Percentiles rank a stretch among this genome's conserved stretches.
phyloP scores from a whole-genome alignment of 1,284 basidiomycete species.

The Cerioporus squamosus region DNA sequence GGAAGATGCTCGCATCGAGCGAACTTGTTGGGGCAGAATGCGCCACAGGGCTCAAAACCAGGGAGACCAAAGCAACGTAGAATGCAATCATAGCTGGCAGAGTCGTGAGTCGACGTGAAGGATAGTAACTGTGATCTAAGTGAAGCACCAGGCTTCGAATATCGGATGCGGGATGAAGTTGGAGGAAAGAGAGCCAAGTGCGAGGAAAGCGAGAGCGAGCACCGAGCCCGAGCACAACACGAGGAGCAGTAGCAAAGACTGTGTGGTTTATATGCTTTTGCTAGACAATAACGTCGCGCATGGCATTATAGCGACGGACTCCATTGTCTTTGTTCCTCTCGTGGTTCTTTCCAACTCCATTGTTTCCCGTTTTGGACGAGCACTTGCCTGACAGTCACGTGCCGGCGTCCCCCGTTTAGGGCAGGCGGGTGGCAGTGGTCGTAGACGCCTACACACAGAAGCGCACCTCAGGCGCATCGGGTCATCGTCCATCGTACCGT shows the following conservation, averaged over 20 bases:
- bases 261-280: conserved; percentile 8
- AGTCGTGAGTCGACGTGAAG: neutral
- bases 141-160: conserved; percentile 25
- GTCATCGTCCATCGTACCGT: conserved; percentile 29
- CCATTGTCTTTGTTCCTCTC: conserved; percentile 20
- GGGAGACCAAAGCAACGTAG: conserved; percentile 26
- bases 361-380: conserved; percentile 20
- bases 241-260: neutral
- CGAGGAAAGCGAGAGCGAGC: conserved; percentile 8
- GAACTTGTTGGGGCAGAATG: conserved; percentile 39
- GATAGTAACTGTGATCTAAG: neutral
- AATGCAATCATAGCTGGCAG: neutral
- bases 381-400: neutral
- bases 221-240: conserved; percentile 18
- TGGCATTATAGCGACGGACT: conserved; percentile 1
- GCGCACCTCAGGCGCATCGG: conserved; percentile 17
- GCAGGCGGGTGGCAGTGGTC: neutral
- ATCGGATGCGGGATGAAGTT: no score
- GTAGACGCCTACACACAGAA: conserved; percentile 9
- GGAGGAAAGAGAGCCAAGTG: neutral
- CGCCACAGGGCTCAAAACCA: conserved; percentile 23
- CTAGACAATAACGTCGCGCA: conserved; percentile 12
- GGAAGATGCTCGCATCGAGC: conserved; percentile 43
- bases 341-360: conserved; percentile 10
- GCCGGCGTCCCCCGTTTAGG: no score